These are phyloP conservation scores for Buddleja alternifolia DNA, from an alignment of 257 asterid species.

Conservation along the genomic window DNA sequence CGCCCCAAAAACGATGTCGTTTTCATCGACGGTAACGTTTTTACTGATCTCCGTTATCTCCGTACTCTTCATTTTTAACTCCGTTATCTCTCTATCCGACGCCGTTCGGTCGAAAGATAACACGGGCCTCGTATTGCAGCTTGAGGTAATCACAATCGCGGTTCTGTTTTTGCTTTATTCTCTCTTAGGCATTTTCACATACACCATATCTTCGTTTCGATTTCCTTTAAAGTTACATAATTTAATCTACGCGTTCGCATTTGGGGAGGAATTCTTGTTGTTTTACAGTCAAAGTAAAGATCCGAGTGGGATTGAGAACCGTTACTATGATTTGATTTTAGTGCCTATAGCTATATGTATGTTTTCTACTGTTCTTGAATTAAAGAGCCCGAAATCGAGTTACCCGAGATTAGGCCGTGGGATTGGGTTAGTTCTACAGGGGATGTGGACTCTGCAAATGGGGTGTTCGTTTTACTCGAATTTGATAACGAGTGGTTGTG, in stretches of 20 bases:
- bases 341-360: slow-evolving; percentile 76
- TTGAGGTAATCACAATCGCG: slow-evolving; percentile 66
- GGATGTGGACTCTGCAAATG: slow-evolving; percentile 93
- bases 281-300: slow-evolving; percentile 77
- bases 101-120: slow-evolving; percentile 61
- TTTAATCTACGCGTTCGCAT: slow-evolving; percentile 67
- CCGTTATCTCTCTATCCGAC: slow-evolving; percentile 67
- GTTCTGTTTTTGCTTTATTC: slow-evolving; percentile 67
- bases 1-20: slow-evolving; percentile 26
- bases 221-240: slow-evolving; percentile 56
- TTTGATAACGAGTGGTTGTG: slow-evolving; percentile 69
- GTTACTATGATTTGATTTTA: slow-evolving; percentile 71
- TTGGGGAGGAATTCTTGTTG: slow-evolving; percentile 76
- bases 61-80: slow-evolving; percentile 54
- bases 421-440: slow-evolving; percentile 74
- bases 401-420: slow-evolving; percentile 73
- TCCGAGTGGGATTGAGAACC: slow-evolving; percentile 84
- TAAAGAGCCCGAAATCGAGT: slow-evolving; percentile 54
- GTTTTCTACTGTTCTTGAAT: slow-evolving; percentile 71
- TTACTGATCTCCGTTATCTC: slow-evolving; percentile 58
- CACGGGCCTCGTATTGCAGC: slow-evolving; percentile 69
- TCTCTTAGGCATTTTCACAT: slow-evolving; percentile 56
- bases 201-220: slow-evolving; percentile 34
- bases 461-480: slow-evolving; percentile 86
- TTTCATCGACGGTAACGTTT: slow-evolving; percentile 59